Evolutionary conservation across 176 grass and related monocot species (phyloP).

Genomic region (Areca catechu): DNA sequence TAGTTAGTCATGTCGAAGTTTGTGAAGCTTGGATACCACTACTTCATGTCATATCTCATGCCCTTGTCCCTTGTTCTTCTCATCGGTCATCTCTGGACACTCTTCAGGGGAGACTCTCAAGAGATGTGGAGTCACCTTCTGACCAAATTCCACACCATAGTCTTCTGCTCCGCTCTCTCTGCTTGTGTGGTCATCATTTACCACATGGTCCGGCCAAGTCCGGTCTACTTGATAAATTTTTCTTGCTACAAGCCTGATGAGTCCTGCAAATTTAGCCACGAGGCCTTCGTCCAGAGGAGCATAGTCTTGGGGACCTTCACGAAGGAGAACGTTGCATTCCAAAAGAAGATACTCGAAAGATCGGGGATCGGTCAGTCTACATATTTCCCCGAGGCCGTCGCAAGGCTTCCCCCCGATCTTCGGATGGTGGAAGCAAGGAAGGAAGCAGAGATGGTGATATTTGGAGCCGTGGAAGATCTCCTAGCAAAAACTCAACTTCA

Average conservation of each 20-base stretch:
- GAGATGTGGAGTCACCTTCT: background rate
- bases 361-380: slow-evolving; percentile 6
- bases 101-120: background rate
- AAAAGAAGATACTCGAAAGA: slow-evolving; percentile 4
- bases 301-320: slow-evolving; percentile 6
- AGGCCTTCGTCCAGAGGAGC: slow-evolving; percentile 2
- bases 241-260: slow-evolving; percentile 2
- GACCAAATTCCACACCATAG: background rate
- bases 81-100: background rate
- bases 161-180: background rate
- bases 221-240: slow-evolving; percentile 8
- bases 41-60: background rate
- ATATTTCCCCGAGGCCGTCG: slow-evolving; percentile 1
- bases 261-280: background rate
- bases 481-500: background rate
- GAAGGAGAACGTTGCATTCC: background rate
- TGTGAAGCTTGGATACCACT: background rate
- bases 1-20: background rate
- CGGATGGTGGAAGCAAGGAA: slow-evolving; percentile 2
- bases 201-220: background rate
- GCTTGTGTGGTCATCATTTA: background rate
- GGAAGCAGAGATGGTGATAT: slow-evolving; percentile 13
- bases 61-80: background rate
- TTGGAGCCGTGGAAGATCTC: slow-evolving; percentile 7
- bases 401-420: background rate